A percentile compares a stretch with the other conserved stretches of the same genome.
Conservation (phyloP, 2,329 filamentous ascomycete genomes). For the Clarireedia homoeocarpa region DNA sequence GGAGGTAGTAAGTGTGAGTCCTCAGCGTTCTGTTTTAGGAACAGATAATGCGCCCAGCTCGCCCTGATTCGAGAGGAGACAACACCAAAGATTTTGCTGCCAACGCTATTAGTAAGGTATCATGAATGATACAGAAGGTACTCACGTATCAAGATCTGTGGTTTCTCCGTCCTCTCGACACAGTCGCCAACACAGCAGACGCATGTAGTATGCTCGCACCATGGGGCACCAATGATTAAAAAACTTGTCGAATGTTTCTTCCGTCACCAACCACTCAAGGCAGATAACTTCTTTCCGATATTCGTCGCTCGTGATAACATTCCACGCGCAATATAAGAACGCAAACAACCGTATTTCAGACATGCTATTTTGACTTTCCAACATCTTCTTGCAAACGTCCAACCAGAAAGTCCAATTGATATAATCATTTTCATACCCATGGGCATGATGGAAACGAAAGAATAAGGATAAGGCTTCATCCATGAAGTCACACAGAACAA, state of each 20-base stretch:
- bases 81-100: constrained; percentile 49
- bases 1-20: constrained; percentile 40
- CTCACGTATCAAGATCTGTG: constrained; percentile 47
- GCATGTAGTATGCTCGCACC: constrained; percentile 70
- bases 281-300: constrained; percentile 53
- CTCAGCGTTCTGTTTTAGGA: constrained; percentile 49
- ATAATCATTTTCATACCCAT: constrained; percentile 31
- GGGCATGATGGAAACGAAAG: constrained; percentile 48
- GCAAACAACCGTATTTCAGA: constrained; percentile 63
- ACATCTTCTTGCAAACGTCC: constrained; percentile 57
- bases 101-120: constrained; percentile 19
- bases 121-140: constrained; percentile 14
- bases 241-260: constrained; percentile 54
- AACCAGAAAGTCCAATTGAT: constrained; percentile 64
- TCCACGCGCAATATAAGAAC: constrained; percentile 61
- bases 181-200: constrained; percentile 62
- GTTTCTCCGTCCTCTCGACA: constrained; percentile 52
- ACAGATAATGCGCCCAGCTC: constrained; percentile 58
- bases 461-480: constrained; percentile 61
- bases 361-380: constrained; percentile 62
- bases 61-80: constrained; percentile 49
- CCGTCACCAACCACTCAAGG: constrained; percentile 53
- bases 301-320: constrained; percentile 46
- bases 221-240: constrained; percentile 74
- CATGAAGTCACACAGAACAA: constrained; percentile 65